A percentile compares a stretch with the other conserved stretches of the same genome.
These are phyloP conservation scores for Rutidosis leptorrhynchoides DNA, from an alignment of 129 eudicot species.

Conservation along the genomic window DNA sequence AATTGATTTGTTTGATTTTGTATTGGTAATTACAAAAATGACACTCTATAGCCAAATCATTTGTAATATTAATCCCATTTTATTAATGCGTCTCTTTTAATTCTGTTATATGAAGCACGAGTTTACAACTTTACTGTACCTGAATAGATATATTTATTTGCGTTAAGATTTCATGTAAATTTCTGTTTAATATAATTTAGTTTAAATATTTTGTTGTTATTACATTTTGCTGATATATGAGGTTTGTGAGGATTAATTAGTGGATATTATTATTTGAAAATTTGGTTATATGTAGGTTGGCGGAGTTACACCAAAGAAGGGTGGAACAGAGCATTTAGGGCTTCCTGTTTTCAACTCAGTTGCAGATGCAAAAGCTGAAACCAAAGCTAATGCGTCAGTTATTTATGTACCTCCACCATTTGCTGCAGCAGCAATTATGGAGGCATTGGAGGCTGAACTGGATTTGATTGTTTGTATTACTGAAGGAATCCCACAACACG, in stretches of 20 bases:
- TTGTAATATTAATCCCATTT: too few relatives aligned
- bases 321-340: constrained; percentile 97
- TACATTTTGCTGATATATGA: neutral
- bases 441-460: constrained; percentile 90
- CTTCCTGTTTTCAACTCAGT: constrained; percentile 98
- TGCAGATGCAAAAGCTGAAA: constrained; percentile 97
- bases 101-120: neutral
- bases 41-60: too few relatives aligned
- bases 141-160: neutral
- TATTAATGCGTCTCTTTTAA: neutral
- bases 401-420: constrained; percentile 97
- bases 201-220: neutral
- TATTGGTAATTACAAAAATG: constrained; percentile 8
- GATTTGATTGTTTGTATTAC: constrained; percentile 94
- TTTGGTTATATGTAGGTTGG: constrained; percentile 60
- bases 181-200: neutral
- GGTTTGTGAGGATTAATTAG: too few relatives aligned
- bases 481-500: constrained; percentile 99
- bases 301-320: constrained; percentile 96
- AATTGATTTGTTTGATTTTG: constrained; percentile 4
- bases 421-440: constrained; percentile 97
- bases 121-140: neutral
- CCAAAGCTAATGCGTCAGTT: constrained; percentile 97
- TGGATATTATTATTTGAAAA: neutral
- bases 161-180: neutral